Percentiles rank a stretch among this genome's conserved stretches.
phyloP scores from a whole-genome alignment of 2,329 filamentous ascomycete species.

The Fusarium continuum region DNA sequence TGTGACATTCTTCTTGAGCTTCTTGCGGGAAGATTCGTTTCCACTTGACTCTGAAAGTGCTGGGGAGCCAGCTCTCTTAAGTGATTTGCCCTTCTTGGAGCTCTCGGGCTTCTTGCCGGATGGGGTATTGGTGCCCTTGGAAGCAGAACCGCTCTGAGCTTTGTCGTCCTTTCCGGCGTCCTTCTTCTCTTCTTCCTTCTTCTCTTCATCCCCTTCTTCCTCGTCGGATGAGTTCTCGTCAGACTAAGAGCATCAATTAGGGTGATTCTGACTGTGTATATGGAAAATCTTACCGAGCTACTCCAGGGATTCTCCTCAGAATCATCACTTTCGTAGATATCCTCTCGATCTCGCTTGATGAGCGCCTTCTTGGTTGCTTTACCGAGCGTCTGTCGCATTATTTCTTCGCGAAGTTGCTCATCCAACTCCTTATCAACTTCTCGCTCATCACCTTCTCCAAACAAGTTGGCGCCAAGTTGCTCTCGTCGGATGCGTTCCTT shows the following conservation, averaged over 20 bases:
- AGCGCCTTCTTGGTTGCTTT: slow-evolving; percentile 83
- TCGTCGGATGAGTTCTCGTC: slow-evolving; percentile 57
- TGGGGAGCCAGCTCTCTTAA: slow-evolving; percentile 88
- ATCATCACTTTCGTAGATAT: slow-evolving; percentile 80
- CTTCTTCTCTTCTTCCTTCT: slow-evolving; percentile 58
- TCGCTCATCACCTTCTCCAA: slow-evolving; percentile 73
- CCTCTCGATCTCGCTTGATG: slow-evolving; percentile 85
- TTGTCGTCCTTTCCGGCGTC: slow-evolving; percentile 59
- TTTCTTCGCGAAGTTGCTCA: slow-evolving; percentile 73
- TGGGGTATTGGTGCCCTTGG: slow-evolving; percentile 73
- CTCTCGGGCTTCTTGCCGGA: slow-evolving; percentile 57
- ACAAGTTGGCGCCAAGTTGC: slow-evolving; percentile 87
- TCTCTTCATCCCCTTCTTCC: slow-evolving; percentile 49
- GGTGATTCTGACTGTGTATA: background rate
- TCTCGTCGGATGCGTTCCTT: slow-evolving; percentile 79
- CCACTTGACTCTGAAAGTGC: slow-evolving; percentile 90
- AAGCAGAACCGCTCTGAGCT: slow-evolving; percentile 63
- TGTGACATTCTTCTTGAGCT: slow-evolving; percentile 70
- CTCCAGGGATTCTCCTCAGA: slow-evolving; percentile 56
- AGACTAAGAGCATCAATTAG: slow-evolving; percentile 51
- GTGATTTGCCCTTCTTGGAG: slow-evolving; percentile 65
- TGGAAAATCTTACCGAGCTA: slow-evolving; percentile 47
- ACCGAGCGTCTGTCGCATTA: slow-evolving; percentile 74
- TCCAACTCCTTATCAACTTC: slow-evolving; percentile 79
- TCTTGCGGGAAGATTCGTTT: slow-evolving; percentile 86